Evolutionary conservation across 495 filamentous ascomycete species (phyloP).

Genomic region (Neurospora sp.): DNA sequence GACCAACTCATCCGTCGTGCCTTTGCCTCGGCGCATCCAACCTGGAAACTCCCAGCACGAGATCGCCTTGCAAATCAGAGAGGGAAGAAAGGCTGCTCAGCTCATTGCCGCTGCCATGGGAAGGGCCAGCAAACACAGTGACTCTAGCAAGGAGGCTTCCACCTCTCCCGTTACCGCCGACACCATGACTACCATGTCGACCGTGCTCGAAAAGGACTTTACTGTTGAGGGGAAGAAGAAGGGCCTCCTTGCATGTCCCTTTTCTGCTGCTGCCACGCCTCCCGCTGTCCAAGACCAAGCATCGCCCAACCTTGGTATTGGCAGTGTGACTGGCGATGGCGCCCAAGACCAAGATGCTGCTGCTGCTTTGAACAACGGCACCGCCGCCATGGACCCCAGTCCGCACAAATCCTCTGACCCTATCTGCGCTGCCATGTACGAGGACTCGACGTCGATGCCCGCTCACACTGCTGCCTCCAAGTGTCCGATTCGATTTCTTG

Average conservation of each 20-base stretch:
- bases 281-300: conserved; percentile 9
- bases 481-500: conserved; percentile 82
- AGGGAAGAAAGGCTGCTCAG: conserved; percentile 39
- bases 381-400: conserved; percentile 13
- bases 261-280: conserved; percentile 23
- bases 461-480: conserved; percentile 45
- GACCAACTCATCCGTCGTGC: conserved; percentile 37
- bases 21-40: conserved; percentile 35
- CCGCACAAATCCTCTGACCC: conserved; percentile 44
- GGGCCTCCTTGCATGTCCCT: conserved; percentile 52
- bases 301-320: conserved; percentile 10
- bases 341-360: conserved; percentile 13
- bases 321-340: conserved; percentile 11
- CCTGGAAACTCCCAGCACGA: conserved; percentile 38
- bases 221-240: conserved; percentile 53
- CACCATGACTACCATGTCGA: conserved; percentile 39
- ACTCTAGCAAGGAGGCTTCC: conserved; percentile 29
- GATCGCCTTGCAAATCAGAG: conserved; percentile 43
- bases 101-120: conserved; percentile 34
- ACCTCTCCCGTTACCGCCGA: conserved; percentile 26
- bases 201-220: conserved; percentile 55
- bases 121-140: conserved; percentile 27
- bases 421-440: conserved; percentile 50
- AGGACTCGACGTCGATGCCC: conserved; percentile 41
- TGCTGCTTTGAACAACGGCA: not conserved